Conservation (phyloP, 305 asterid genomes). For the Andrographis paniculata region DNA sequence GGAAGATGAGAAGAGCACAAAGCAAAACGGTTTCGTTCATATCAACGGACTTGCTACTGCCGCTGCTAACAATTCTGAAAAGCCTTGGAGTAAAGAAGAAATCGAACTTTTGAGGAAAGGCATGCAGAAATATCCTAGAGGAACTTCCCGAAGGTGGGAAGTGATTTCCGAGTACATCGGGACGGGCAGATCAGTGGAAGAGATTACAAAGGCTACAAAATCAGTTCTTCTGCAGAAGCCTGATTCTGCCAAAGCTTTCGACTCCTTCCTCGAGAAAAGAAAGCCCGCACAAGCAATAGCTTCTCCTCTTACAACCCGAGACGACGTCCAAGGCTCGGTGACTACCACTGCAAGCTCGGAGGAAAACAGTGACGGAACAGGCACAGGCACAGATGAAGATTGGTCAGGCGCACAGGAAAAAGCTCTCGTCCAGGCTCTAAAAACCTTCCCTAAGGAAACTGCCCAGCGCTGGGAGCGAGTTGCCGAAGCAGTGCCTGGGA, state of each 20-base stretch:
- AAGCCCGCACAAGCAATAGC: constrained; percentile 66
- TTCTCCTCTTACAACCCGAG: constrained; percentile 87
- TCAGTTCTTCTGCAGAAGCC: constrained; percentile 95
- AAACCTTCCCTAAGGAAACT: constrained; percentile 77
- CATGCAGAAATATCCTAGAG: constrained; percentile 77
- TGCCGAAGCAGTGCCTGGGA: constrained; percentile 86
- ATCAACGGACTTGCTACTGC: constrained; percentile 33
- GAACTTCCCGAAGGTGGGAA: constrained; percentile 96
- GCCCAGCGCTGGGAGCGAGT: constrained; percentile 85
- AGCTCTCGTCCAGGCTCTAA: constrained; percentile 80
- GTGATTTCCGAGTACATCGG: constrained; percentile 91
- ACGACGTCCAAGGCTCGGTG: constrained; percentile 33
- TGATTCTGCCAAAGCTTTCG: constrained; percentile 84
- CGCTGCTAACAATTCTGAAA: constrained; percentile 54
- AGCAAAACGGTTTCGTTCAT: constrained; percentile 51
- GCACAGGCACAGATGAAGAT: constrained; percentile 49
- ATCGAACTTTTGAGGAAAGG: constrained; percentile 90
- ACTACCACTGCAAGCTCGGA: constrained; percentile 10
- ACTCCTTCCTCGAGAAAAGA: constrained; percentile 91
- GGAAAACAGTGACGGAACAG: constrained; percentile 21
- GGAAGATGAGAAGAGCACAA: constrained; percentile 29
- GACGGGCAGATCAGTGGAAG: constrained; percentile 82
- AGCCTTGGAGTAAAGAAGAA: constrained; percentile 86
- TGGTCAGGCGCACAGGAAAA: constrained; percentile 78
- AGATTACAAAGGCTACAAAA: constrained; percentile 92